Evolutionary conservation across 164 flowering plant genomes (phyloP), one percentile per base, ranked within the genome.

Genomic region (Hamamelis virginiana): DNA sequence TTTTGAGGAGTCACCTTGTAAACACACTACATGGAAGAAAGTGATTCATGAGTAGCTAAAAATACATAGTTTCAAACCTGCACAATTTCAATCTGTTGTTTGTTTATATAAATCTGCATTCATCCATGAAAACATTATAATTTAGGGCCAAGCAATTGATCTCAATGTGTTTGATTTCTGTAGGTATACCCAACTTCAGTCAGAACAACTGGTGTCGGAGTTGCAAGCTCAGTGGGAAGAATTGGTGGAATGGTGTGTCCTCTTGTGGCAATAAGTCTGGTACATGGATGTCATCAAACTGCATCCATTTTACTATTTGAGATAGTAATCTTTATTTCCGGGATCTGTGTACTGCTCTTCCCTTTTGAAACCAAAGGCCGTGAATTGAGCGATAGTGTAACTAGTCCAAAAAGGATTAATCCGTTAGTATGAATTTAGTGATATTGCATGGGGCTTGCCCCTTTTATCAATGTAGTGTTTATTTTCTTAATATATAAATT

Each of bases 161-260:
- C 15, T 57, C 5, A 14, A 4, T 62, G 27, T 58, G 15, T 23
- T 12, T 15, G 21, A 47, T 47, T 57, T n/a, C 19, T 82, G 78
- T 57, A 92, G 95, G 74, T 89, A 71, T 93, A 91, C 72, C 95
- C 98, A 60, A 93, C 97, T 8, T 81, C 83, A 1, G 78, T 89
- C 22, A 81, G 97, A 76, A 65, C 91, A 26, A 89, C 92, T 0
- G 96, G 91, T 33, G 81, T 84, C 55, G 97, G 98, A 72, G 65
- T 83, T 59, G 92, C 86, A 9, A 86, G 86, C 74, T 73, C 92
- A 19, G 73, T 91, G 41, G 97, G 90, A 72, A 86, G 91, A 77
- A 85, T 93, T 23, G 96, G 95, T 15, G 97, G 97, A 11, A 83
- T 94, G 77, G 9, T 87, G 21, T 91, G 97, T 66, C 98, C 98